Percentiles rank a stretch among this genome's conserved stretches.
These are phyloP conservation scores for Musa troglodytarum DNA, from an alignment of 176 grass and related monocot genomes.

Conservation along the genomic window DNA sequence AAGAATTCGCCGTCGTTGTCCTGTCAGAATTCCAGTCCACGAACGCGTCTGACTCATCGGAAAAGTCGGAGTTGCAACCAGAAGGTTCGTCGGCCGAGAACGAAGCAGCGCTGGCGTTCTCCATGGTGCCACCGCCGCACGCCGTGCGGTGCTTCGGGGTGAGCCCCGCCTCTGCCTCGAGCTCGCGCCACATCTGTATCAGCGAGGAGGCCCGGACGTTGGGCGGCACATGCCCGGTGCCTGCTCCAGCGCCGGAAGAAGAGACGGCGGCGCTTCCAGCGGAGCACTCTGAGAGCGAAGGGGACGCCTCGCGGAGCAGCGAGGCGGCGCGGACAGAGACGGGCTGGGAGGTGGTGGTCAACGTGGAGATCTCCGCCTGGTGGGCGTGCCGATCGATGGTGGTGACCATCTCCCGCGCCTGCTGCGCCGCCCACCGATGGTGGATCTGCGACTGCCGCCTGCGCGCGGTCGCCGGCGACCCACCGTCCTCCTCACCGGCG, in stretches of 20 bases:
- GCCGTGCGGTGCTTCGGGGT: conserved; percentile 22
- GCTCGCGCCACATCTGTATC: conserved; percentile 91
- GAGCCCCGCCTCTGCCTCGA: conserved; percentile 50
- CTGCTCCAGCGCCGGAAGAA: not conserved
- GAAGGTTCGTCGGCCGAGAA: not conserved
- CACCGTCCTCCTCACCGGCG: not conserved
- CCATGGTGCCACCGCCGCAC: not conserved
- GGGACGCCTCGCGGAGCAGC: conserved; percentile 33
- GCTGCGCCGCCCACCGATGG: conserved; percentile 49
- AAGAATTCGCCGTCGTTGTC: not conserved
- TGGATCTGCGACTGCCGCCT: conserved; percentile 39
- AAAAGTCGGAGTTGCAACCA: not conserved
- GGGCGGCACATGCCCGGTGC: conserved; percentile 23
- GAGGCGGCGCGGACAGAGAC: conserved; percentile 46
- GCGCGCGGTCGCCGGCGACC: not conserved
- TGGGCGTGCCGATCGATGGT: conserved; percentile 37
- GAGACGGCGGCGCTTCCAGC: not conserved
- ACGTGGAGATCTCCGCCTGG: conserved; percentile 47
- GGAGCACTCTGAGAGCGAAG: conserved; percentile 37
- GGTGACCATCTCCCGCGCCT: conserved; percentile 20
- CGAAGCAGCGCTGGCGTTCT: not conserved
- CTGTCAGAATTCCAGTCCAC: not conserved
- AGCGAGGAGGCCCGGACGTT: conserved; percentile 78
- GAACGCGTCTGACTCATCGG: conserved; percentile 1
- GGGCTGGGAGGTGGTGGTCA: conserved; percentile 44